Evolutionary conservation across 2,329 filamentous ascomycete genomes (phyloP).

Genomic region (Celoporthe dispersa): DNA sequence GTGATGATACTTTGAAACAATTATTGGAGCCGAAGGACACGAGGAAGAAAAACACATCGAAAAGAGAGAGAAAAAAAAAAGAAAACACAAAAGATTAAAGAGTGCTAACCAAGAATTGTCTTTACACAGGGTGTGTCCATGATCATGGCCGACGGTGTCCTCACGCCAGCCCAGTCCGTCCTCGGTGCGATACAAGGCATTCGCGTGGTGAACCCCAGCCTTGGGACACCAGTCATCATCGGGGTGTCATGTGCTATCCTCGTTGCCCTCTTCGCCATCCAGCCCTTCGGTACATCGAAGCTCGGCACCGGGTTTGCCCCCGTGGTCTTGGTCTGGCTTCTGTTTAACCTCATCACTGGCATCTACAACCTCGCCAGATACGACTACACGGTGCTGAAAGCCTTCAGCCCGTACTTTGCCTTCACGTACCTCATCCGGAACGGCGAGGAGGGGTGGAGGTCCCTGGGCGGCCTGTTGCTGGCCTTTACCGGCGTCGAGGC

Average conservation of each 20-base stretch:
- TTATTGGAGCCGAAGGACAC: too few species aligned
- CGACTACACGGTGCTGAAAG: constrained; percentile 59
- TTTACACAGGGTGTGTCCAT: constrained; percentile 59
- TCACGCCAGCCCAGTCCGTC: constrained; percentile 72
- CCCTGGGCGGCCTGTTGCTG: constrained; percentile 72
- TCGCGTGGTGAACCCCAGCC: constrained; percentile 60
- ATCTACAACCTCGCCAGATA: constrained; percentile 63
- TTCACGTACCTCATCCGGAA: constrained; percentile 65
- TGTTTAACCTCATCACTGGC: constrained; percentile 65
- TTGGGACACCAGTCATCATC: constrained; percentile 61
- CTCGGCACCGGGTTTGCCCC: constrained; percentile 67
- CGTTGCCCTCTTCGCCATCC: constrained; percentile 64
- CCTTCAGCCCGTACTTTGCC: constrained; percentile 63
- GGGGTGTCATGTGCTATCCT: constrained; percentile 69
- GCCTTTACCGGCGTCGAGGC: constrained; percentile 81
- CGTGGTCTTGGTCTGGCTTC: constrained; percentile 69
- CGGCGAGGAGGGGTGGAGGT: constrained; percentile 63
- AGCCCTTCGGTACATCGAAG: constrained; percentile 67
- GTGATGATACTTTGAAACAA: not conserved
- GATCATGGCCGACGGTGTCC: constrained; percentile 68
- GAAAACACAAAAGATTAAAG: not conserved
- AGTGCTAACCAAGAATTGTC: not conserved
- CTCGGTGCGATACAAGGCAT: constrained; percentile 70
- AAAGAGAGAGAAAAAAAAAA: not conserved
- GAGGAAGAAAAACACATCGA: too few species aligned